Base-by-base conservation (phyloP, 768 basidiomycete genomes). In the Tylopilus subfusipes region DNA sequence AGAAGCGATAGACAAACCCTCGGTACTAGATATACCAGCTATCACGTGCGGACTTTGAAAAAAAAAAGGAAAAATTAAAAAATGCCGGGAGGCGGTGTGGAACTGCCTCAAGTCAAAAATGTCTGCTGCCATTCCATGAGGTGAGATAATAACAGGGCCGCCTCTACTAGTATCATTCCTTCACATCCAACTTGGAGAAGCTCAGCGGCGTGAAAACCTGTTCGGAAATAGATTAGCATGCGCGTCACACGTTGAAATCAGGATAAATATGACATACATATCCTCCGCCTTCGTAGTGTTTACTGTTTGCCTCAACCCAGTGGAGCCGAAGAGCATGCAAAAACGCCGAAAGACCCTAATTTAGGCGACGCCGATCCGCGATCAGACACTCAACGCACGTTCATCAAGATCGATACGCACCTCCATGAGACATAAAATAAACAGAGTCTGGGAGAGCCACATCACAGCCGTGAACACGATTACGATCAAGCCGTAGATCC, bases 261-360 rank as follows among this genome's bases (percentile, higher is more conserved):
- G 45, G 43, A 56, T 43, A 42, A 56, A 60, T 24, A 24, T 51
- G 27, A 86, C 88, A 71, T 75, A 93, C 91, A 77, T 93, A 83
- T 70, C 93, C 93, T 55, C 82, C 88, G 31, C 90, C 93, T 71
- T 89, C 84, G 68, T 88, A 96, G 68, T 94, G 93, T 78, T 97
- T 96, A 75, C 93, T 94, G 76, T 96, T 97, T 50, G 88, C 92
- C 73, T 98, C 95, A 55, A 98, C 96, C 93, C 96, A 98, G 73
- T 98, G 96, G 62, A 98, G 79, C 66, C 96, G 86, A 58, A 98
- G 81, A 8, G 96, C 96, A 71, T 98, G 96, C 71, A 98, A 73
- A 77, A 98, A 98, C 34, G 96, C 96, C 64, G 90, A 93, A 31
- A 98, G 78, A 61, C 96, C 94, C 90, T 94, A 63, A 46, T 56